Evolutionary conservation across 2,329 filamentous ascomycete species (phyloP).

Genomic region (Alternaria novae-zelandiae): DNA sequence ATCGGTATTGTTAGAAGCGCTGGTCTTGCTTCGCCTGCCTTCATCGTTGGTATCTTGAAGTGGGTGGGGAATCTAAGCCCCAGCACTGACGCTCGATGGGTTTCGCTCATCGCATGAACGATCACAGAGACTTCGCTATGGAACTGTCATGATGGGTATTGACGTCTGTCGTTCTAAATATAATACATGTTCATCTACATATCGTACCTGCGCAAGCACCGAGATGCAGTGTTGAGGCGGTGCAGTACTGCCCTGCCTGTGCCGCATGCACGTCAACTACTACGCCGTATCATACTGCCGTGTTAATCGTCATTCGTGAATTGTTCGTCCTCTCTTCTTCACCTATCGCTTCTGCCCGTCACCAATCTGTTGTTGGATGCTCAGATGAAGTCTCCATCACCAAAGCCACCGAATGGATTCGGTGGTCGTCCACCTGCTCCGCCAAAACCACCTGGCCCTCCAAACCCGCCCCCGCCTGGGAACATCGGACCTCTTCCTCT

Average conservation of each 20-base stretch:
- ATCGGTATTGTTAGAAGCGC: not conserved
- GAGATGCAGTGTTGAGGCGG: not conserved
- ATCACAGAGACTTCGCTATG: not conserved
- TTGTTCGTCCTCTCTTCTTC: not conserved
- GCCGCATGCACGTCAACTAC: slow-evolving; percentile 1
- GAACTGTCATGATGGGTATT: not conserved
- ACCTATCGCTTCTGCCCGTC: not conserved
- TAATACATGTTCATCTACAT: not conserved
- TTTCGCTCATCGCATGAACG: not conserved
- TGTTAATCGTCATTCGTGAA: slow-evolving; percentile 5
- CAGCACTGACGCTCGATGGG: not conserved
- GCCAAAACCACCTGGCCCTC: slow-evolving; percentile 46
- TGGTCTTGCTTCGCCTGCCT: not conserved
- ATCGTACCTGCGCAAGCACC: not conserved
- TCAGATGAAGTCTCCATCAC: slow-evolving; percentile 63
- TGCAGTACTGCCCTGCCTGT: not conserved
- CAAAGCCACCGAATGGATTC: slow-evolving; percentile 67
- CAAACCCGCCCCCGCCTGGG: slow-evolving; percentile 53
- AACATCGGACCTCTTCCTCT: slow-evolving; percentile 39
- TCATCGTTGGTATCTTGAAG: not conserved
- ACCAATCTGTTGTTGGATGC: not conserved
- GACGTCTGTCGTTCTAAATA: not conserved
- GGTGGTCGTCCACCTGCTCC: slow-evolving; percentile 58
- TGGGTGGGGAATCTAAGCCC: not conserved
- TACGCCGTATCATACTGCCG: not conserved